Base-by-base conservation (phyloP, 495 filamentous ascomycete genomes). In the Chaetomium tenue region DNA sequence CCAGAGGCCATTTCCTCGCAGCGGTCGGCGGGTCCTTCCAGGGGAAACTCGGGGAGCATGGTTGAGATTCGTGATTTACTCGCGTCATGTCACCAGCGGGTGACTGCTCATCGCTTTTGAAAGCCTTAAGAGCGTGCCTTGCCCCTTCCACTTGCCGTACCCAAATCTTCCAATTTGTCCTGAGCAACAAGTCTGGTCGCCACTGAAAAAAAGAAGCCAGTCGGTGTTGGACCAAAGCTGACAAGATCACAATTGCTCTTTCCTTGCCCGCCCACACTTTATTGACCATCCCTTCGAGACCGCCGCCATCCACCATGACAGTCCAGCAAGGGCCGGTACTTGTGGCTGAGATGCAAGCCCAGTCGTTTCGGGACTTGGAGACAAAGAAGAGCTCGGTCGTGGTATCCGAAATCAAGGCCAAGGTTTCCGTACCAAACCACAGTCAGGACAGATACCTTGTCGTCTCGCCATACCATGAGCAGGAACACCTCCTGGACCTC, bases 401-500 rank as follows among this genome's bases (percentile, higher is more conserved):
- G 12, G 28, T 70, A 9, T 64, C 66, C 22, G 63, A 66, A n/a
- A 52, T 53, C 7, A 42, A 63, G 20, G 23, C 64, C 12, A 46
- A 20, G 5, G 26, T 18, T 0, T n/a, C 11, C 11, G 37, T 4
- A 5, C n/a, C 26, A 50, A 58, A 25, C 22, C 57, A n/a, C 56
- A 16, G 25, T 47, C 39, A 15, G 37, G 51, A 63, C 47, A 68
- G 73, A 66, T 77, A 83, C 53, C 81, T 92, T 28, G 77, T 91
- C 47, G 79, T 86, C 48, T 94, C 91, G 11, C 92, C 91, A 0
- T 97, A 95, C 71, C 83, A 86, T 44, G 81, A 84, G 50, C 68
- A 71, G 20, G 73, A 80, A 0, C 91, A 96, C 71, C 84, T 91
- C 18, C 85, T 95, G 28, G 85, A 92, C 71, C 77, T 96, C 50